Base-by-base conservation (phyloP, 345 rosid genomes). In the Acer yangbiense region DNA sequence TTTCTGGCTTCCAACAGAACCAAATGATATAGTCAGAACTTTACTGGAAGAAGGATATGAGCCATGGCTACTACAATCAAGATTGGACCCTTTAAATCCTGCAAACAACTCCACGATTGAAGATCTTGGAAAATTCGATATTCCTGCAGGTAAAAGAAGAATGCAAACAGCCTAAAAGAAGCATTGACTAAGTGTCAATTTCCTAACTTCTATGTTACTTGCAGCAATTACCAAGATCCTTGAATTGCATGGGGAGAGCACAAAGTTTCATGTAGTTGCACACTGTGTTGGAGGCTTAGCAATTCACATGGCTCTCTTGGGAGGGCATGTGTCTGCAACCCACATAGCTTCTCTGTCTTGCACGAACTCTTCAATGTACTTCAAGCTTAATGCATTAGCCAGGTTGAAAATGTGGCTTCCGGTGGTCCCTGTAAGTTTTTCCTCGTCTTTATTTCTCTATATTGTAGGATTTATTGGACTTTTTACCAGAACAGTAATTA, bases 291-390 rank as follows among this genome's bases (percentile, higher is more conserved):
- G 90, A 79, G 88, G 87, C 57, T 73, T 80, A 65, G 82, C 87
- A n/a, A 68, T 83, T 76, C 88, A 87, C 82, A 83, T 85, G 17
- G 83, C 87, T 72, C 76, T 85, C 50, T 71, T 85, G 87, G 90
- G 90, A 72, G 85, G 90, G 16, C 78, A 83, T 71, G 27, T 87
- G 63, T 81, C 84, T 63, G 78, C 87, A 66, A 62, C 74, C 29
- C 76, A 71, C n/a, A 78, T 87, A 65, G 85, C 90, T 55, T 87
- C 90, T 18, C 16, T 87, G 13, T 77, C 85, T 57, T 87, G 88
- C 72, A 85, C 82, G 6, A 87, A 82, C 76, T 83, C 88, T 67
- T 85, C 90, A 44, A 85, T 87, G 88, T 87, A 83, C 84, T 87
- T 87, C 80, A 85, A 80, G 83, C 82, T 87, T 4, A 77, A 41